Percentiles rank a stretch among this genome's conserved stretches.
These are phyloP conservation scores for Piromyces sp. DNA, from an alignment of 192 early-diverging fungal species.

Conservation along the genomic window DNA sequence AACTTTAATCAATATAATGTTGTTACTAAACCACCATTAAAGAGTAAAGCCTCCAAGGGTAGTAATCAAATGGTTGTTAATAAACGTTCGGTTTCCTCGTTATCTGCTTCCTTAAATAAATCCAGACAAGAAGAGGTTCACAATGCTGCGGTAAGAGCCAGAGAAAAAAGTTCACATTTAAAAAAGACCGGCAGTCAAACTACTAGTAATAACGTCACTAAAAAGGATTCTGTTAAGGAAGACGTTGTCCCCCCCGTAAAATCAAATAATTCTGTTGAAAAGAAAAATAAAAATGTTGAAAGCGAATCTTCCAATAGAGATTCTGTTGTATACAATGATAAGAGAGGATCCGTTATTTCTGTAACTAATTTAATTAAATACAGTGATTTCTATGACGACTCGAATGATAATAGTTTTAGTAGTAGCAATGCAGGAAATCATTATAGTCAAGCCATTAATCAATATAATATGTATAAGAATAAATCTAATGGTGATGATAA, in stretches of 20 bases:
- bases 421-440: neutral
- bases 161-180: neutral
- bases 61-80: neutral
- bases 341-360: neutral
- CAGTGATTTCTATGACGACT: neutral
- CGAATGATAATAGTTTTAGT: neutral
- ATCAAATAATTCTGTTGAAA: too few species aligned
- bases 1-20: neutral
- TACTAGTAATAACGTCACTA: too few species aligned
- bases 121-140: neutral
- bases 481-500: neutral
- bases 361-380: neutral
- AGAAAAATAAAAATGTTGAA: too few species aligned
- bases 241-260: too few species aligned
- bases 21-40: neutral
- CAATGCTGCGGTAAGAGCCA: neutral
- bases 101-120: neutral
- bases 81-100: neutral
- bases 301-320: neutral
- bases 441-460: neutral
- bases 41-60: neutral
- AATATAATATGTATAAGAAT: neutral
- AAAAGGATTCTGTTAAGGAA: too few species aligned
- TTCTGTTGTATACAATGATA: neutral
- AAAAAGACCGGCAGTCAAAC: neutral